Evolutionary conservation across 495 filamentous ascomycete genomes (phyloP), one percentile per base, ranked within the genome.

Genomic region (Letharia lupina): DNA sequence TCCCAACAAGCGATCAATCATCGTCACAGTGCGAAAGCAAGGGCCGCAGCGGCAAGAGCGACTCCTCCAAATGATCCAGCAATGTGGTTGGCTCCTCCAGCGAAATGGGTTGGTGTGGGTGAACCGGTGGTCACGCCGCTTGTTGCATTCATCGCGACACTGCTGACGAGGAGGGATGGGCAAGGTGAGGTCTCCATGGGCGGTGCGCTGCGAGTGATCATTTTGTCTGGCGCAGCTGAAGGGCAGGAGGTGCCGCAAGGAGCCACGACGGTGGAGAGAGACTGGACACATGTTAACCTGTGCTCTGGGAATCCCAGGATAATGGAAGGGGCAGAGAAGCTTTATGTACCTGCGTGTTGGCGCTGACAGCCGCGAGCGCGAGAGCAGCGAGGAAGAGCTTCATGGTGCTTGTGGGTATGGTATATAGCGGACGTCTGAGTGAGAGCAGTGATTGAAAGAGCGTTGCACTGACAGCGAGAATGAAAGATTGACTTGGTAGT

Each of bases 201-300:
- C n/a, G 65, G 39, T 35, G 61, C 64, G 28, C 58, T 60, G 50
- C 70, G 62, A 65, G 70, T 71, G 44, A 71, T 68, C 41, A 64
- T 69, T 31, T 65, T 66, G 60, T 69, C 68, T 16, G 68, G 58
- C 20, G 65, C 65, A 20, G 70, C 45, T 39, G 70, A 68, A 35
- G 70, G 70, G 60, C 70, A 71, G 40, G 67, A 61, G 40, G 70
- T 71, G 39, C 70, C 70, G 56, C 70, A 71, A 39, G 70, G 67
- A 48, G 70, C 70, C 28, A 60, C 35, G 48, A 71, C 59, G 20
- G 70, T 71, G 15, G 69, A 68, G 16, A 60, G 52, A 3, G 52
- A 33, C 52, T 56, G 7, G 4, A 7, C 3, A 15, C 9, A 58
- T 68, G 57, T 65, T 20, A 66, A 31, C 13, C 6, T 1, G 4